Evolutionary conservation across 495 filamentous ascomycete species (phyloP).

Genomic region (Hyaloscypha bicolor): DNA sequence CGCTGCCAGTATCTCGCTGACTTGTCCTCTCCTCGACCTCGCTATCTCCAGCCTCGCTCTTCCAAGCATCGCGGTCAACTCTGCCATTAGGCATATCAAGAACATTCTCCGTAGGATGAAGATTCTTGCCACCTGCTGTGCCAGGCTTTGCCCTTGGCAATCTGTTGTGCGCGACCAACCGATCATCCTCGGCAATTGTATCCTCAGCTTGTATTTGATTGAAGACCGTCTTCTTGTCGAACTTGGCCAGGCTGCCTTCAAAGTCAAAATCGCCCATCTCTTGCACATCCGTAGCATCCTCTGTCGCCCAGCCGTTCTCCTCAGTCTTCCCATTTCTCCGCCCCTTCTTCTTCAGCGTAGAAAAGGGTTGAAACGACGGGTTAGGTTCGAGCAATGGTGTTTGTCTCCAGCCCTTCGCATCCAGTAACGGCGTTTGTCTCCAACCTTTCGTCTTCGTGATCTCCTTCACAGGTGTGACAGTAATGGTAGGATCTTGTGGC

Average conservation of each 20-base stretch:
- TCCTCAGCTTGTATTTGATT: slow-evolving; percentile 86
- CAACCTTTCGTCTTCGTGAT: slow-evolving; percentile 59
- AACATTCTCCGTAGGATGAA: slow-evolving; percentile 91
- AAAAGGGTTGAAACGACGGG: slow-evolving; percentile 57
- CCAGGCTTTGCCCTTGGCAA: slow-evolving; percentile 65
- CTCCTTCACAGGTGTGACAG: slow-evolving; percentile 19
- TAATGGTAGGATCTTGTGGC: slow-evolving; percentile 22
- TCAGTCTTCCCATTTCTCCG: slow-evolving; percentile 52
- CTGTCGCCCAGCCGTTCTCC: slow-evolving; percentile 92
- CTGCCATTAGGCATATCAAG: slow-evolving; percentile 57
- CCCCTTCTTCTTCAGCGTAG: slow-evolving; percentile 54
- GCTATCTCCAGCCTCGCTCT: slow-evolving; percentile 70
- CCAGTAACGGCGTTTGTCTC: slow-evolving; percentile 81
- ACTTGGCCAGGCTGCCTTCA: slow-evolving; percentile 81
- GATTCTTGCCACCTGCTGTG: slow-evolving; percentile 83
- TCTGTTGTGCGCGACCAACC: slow-evolving; percentile 87
- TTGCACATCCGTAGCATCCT: slow-evolving; percentile 96
- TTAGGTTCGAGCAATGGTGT: slow-evolving; percentile 73
- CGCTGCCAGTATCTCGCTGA: slow-evolving; percentile 51
- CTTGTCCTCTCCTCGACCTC: slow-evolving; percentile 50
- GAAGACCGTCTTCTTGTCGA: slow-evolving; percentile 90
- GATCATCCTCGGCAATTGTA: slow-evolving; percentile 81
- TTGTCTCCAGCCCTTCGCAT: slow-evolving; percentile 75
- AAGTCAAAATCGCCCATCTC: slow-evolving; percentile 95
- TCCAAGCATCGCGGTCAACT: slow-evolving; percentile 52